Conservation (phyloP, 768 basidiomycete genomes). For the Antrodiella citrinella region DNA sequence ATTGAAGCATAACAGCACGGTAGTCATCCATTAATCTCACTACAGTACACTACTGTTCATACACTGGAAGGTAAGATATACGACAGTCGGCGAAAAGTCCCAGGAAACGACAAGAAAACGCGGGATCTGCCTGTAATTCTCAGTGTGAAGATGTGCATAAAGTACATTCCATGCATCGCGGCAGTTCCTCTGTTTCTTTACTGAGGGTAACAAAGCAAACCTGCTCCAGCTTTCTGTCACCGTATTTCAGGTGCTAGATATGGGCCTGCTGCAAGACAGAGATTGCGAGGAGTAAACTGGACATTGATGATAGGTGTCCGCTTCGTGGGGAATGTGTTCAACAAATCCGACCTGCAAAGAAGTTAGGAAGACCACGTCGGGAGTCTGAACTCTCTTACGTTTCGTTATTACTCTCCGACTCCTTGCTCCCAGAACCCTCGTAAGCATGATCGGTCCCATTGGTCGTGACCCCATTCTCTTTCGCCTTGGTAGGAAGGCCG, state of each 20-base stretch:
- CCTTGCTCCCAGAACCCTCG: constrained; percentile 7
- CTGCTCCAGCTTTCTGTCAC: no score
- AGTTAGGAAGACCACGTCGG: constrained; percentile 7
- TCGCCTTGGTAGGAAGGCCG: constrained; percentile 47
- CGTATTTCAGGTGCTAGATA: constrained; percentile 55
- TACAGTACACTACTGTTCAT: no score
- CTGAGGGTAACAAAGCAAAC: background rate
- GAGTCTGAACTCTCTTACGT: constrained; percentile 46
- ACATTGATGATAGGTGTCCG: constrained; percentile 88
- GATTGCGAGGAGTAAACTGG: constrained; percentile 91
- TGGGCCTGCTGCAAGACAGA: constrained; percentile 81
- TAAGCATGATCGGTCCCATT: constrained; percentile 16
- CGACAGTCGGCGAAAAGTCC: no score
- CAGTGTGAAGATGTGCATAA: no score
- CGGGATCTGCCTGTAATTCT: no score
- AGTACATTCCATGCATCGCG: no score
- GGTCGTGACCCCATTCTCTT: constrained; percentile 43
- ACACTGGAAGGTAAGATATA: no score
- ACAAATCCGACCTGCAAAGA: constrained; percentile 60
- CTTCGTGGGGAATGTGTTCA: constrained; percentile 92
- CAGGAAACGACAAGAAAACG: no score
- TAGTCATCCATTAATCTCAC: no score
- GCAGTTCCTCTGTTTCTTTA: no score
- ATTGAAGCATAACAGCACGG: background rate
- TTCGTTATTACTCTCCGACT: constrained; percentile 49